phyloP scores from a whole-genome alignment of 148 eudicot genomes.

The Fallopia convolvulus region DNA sequence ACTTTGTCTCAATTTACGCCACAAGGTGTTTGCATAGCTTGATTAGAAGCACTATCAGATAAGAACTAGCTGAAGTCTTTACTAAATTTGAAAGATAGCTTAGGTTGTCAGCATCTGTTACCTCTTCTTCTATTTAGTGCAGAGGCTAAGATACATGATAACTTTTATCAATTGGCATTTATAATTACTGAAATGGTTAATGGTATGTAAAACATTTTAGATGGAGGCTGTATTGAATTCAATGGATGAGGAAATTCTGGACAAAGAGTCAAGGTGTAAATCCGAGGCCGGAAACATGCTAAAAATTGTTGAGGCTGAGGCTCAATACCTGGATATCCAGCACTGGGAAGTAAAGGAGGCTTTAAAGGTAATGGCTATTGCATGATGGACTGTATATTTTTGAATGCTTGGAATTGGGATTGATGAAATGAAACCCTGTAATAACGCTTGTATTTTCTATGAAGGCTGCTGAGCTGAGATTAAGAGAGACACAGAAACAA shows the following conservation, averaged over 20 bases:
- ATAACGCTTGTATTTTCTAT: neutral
- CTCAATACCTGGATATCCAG: slow-evolving; percentile 30
- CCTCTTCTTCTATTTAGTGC: neutral
- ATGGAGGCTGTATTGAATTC: slow-evolving; percentile 38
- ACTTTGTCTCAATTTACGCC: neutral
- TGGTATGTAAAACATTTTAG: slow-evolving; percentile 23
- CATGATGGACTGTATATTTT: neutral
- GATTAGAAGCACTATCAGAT: neutral
- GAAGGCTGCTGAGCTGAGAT: slow-evolving; percentile 42
- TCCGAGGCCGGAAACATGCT: slow-evolving; percentile 50
- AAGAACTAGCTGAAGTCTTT: neutral
- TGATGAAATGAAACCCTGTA: neutral
- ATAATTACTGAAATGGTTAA: neutral
- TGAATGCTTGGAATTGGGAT: neutral
- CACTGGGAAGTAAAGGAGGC: slow-evolving; percentile 63
- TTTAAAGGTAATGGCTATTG: slow-evolving; percentile 50
- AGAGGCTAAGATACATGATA: neutral
- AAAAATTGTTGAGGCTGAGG: slow-evolving; percentile 41
- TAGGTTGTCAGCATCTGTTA: neutral
- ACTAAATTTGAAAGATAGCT: neutral
- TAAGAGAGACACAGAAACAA: slow-evolving; percentile 37
- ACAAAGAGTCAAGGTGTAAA: slow-evolving; percentile 48
- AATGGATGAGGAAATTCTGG: slow-evolving; percentile 43
- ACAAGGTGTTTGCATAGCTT: neutral
- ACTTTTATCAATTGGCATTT: neutral